Base-by-base conservation (phyloP, 169 alveolate genomes). In the Cryptosporidium xiaoi region DNA sequence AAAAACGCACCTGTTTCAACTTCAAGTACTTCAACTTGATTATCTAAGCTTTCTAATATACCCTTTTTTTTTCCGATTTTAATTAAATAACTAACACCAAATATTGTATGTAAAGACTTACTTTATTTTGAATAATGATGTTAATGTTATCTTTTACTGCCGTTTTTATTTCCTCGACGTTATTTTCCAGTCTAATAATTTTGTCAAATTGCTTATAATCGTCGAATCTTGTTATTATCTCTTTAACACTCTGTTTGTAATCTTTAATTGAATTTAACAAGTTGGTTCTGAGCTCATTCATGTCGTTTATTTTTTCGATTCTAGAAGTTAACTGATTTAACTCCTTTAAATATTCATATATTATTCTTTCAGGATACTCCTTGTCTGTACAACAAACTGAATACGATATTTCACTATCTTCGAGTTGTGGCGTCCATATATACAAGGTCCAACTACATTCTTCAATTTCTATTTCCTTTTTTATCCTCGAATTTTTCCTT, bases 331-430 rank as follows among this genome's bases (percentile, higher is more conserved):
- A 77, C 33, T 77, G 40, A 46, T 77, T 44, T 62, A 77, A 60
- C 56, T 77, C 87, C 33, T 62, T 77, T 62, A 77, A 62, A 50
- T 56, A 56, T 13, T 71, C 20, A 36, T 77, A 77, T 44, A 77
- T 77, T 48, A 77, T 36, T 48, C 65, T 56, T 16, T 77, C 77
- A 15, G 87, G 87, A 60, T 60, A 77, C 16, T 77, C 50, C 4
- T 77, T 62, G 46, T 20, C 15, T 31, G 46, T 77, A 24, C 87
- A 77, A 56, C 87, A 77, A n/a, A 77, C 64, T 58, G 87, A 56
- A 36, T 77, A 77, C 27, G 87, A 68, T 12, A 77, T 33, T 16
- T 60, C 56, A 12, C 71, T 60, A 7, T 56, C 51, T 34, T 77
- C 64, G 16, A 53, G 40, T 29, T 53, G 77, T 56, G 87, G 87